These are phyloP conservation scores for Nyssa sinensis DNA, from an alignment of 148 eudicot species.

Conservation along the genomic window DNA sequence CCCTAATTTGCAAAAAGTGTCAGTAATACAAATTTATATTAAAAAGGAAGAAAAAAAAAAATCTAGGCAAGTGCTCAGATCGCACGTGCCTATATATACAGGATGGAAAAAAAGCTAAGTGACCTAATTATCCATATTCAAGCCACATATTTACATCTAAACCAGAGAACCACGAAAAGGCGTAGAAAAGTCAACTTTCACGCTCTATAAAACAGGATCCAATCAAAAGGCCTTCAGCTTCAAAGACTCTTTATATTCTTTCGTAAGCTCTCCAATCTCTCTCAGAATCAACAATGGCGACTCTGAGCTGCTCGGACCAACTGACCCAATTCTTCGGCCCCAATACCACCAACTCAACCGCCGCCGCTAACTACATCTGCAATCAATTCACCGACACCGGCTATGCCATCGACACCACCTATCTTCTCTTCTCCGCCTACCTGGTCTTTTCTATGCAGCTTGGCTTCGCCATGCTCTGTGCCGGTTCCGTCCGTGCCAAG, in stretches of 20 bases:
- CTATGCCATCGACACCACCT: conserved; percentile 60
- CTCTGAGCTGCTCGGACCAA: conserved; percentile 29
- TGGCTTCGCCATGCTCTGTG: conserved; percentile 91
- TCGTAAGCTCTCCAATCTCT: not conserved
- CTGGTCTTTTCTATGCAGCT: conserved; percentile 87
- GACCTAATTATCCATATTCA: not conserved
- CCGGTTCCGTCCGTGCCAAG: conserved; percentile 86
- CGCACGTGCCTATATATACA: no score
- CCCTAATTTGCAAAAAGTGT: no score
- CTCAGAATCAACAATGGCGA: conserved; percentile 16
- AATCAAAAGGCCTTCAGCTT: not conserved
- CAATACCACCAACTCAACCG: conserved; percentile 41
- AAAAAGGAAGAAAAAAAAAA: no score
- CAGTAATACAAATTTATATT: no score
- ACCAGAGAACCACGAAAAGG: not conserved
- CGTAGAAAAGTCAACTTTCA: not conserved
- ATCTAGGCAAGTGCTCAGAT: no score
- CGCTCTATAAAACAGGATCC: conserved; percentile 4
- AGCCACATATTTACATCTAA: not conserved
- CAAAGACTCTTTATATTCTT: not conserved
- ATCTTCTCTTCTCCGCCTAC: conserved; percentile 79
- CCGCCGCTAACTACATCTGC: conserved; percentile 65
- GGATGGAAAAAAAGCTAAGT: no score
- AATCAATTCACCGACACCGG: conserved; percentile 43
- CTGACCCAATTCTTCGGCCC: conserved; percentile 35